Percentiles rank a stretch among this genome's conserved stretches.
These are phyloP conservation scores for Cercospora sojina DNA, from an alignment of 2,329 filamentous ascomycete genomes.

Conservation along the genomic window DNA sequence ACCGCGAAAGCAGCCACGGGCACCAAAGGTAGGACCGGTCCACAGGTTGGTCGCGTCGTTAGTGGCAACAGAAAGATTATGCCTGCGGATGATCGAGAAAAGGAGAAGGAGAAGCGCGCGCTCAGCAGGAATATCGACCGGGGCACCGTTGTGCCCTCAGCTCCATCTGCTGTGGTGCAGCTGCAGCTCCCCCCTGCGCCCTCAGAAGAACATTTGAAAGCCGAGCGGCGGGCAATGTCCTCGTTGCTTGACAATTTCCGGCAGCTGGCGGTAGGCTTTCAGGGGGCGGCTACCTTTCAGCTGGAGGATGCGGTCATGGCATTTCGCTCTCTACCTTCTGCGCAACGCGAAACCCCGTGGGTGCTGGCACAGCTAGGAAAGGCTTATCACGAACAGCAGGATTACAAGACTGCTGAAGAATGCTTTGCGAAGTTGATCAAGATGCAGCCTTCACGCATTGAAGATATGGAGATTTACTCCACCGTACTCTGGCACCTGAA, in stretches of 20 bases:
- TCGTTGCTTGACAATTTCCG: slow-evolving; percentile 77
- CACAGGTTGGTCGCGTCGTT: slow-evolving; percentile 79
- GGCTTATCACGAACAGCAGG: slow-evolving; percentile 85
- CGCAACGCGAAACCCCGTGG: slow-evolving; percentile 88
- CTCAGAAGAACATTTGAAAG: slow-evolving; percentile 18
- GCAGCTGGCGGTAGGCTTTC: slow-evolving; percentile 78
- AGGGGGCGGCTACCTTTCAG: slow-evolving; percentile 73
- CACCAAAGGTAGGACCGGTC: slow-evolving; percentile 64
- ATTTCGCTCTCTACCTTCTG: slow-evolving; percentile 67
- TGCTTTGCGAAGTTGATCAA: slow-evolving; percentile 77
- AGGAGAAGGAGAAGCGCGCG: slow-evolving; percentile 62
- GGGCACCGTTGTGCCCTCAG: slow-evolving; percentile 46
- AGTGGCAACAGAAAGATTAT: slow-evolving; percentile 77
- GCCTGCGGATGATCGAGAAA: slow-evolving; percentile 52
- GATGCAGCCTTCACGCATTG: slow-evolving; percentile 75
- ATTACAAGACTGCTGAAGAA: slow-evolving; percentile 82
- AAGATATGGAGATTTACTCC: slow-evolving; percentile 98
- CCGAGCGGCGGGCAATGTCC: slow-evolving; percentile 68
- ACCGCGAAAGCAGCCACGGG: slow-evolving; percentile 65
- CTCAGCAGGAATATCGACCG: slow-evolving; percentile 51
- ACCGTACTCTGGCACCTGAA: slow-evolving; percentile 99
- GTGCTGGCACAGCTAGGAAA: slow-evolving; percentile 87
- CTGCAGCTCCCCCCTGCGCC: slow-evolving; percentile 24
- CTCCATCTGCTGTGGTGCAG: slow-evolving; percentile 28
- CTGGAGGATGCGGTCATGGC: slow-evolving; percentile 73